phyloP scores from a whole-genome alignment of 2,329 filamentous ascomycete species.

The Sarocladium strictum region DNA sequence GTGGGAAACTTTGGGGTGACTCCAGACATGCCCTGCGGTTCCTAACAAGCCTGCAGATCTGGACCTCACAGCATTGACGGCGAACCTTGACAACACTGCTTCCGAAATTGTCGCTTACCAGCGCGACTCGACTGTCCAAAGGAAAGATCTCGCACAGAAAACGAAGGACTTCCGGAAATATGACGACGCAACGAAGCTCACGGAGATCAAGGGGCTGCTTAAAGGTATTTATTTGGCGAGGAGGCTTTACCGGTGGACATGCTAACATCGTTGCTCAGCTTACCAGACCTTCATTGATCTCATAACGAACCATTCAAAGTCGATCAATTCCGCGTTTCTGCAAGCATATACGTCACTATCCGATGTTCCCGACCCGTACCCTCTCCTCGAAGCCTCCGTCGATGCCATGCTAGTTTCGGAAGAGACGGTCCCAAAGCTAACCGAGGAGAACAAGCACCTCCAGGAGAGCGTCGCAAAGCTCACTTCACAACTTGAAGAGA shows the following conservation, averaged over 20 bases:
- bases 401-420: constrained; percentile 89
- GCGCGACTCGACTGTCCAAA: constrained; percentile 88
- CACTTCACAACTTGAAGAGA: constrained; percentile 75
- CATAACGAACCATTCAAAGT: constrained; percentile 91
- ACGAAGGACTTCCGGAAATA: constrained; percentile 96
- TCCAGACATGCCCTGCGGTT: not conserved
- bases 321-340: constrained; percentile 86
- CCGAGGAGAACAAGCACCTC: constrained; percentile 82
- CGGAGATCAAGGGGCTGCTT: constrained; percentile 81
- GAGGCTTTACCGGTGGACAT: too few species aligned
- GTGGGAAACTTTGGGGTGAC: constrained; percentile 10
- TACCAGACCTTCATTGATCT: constrained; percentile 98
- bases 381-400: constrained; percentile 89
- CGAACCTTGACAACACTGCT: constrained; percentile 85
- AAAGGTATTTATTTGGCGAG: too few species aligned
- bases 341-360: constrained; percentile 89
- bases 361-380: constrained; percentile 94
- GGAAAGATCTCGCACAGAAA: constrained; percentile 97
- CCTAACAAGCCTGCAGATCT: constrained; percentile 53
- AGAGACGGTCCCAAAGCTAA: constrained; percentile 84
- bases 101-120: constrained; percentile 92
- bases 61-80: constrained; percentile 76
- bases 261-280: constrained; percentile 42
- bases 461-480: constrained; percentile 71
- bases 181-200: constrained; percentile 79